These are phyloP conservation scores for Hortaea sp. DNA, from an alignment of 2,329 filamentous ascomycete species.

Conservation along the genomic window DNA sequence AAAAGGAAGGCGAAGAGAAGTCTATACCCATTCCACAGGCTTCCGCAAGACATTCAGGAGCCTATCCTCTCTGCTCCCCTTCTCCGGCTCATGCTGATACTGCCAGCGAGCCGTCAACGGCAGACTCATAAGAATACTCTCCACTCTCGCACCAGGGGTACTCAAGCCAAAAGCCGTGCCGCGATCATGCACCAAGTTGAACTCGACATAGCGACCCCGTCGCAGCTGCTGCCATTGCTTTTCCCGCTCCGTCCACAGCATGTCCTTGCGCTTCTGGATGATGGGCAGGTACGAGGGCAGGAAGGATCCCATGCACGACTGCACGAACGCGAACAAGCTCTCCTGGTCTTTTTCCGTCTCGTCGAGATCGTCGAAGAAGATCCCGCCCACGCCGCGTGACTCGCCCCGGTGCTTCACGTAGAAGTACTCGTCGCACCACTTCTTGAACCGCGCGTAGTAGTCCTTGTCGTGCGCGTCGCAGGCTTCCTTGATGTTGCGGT, in stretches of 20 bases:
- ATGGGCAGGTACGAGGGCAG: slow-evolving; percentile 86
- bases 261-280: slow-evolving; percentile 76
- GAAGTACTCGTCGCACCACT: slow-evolving; percentile 98
- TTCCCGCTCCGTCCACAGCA: slow-evolving; percentile 76
- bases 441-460: slow-evolving; percentile 92
- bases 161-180: slow-evolving; percentile 91
- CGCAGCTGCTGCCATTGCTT: slow-evolving; percentile 96
- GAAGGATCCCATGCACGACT: slow-evolving; percentile 78
- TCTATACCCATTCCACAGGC: slow-evolving; percentile 49
- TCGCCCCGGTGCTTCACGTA: slow-evolving; percentile 85
- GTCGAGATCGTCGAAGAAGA: slow-evolving; percentile 98
- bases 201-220: slow-evolving; percentile 93
- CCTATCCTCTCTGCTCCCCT: slow-evolving; percentile 66
- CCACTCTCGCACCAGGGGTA: slow-evolving; percentile 80
- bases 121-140: slow-evolving; percentile 96
- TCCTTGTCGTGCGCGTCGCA: slow-evolving; percentile 88
- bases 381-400: slow-evolving; percentile 79
- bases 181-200: slow-evolving; percentile 93
- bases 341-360: slow-evolving; percentile 77
- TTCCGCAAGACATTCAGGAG: slow-evolving; percentile 61
- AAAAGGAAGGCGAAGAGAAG: neutral
- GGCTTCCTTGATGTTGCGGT: slow-evolving; percentile 80
- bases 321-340: slow-evolving; percentile 79
- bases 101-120: slow-evolving; percentile 88
- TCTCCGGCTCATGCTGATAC: slow-evolving; percentile 84